Conservation (phyloP, 495 filamentous ascomycete species). For the Neurospora cerealis region DNA sequence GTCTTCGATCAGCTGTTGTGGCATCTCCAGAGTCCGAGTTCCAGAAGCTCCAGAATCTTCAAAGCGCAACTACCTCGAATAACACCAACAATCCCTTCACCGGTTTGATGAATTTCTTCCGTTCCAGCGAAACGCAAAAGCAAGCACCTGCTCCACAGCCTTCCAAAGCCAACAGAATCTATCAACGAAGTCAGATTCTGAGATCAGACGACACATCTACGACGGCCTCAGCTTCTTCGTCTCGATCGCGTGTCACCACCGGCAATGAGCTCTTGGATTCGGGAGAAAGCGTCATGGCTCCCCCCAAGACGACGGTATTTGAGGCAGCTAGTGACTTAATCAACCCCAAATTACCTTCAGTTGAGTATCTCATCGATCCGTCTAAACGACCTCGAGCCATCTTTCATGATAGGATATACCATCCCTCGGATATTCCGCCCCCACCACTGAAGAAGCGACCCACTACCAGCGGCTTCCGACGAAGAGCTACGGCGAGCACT, state of each 20-base stretch:
- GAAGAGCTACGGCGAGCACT: slow-evolving; percentile 9
- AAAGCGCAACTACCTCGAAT: slow-evolving; percentile 16
- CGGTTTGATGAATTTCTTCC: slow-evolving; percentile 56
- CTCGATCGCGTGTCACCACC: slow-evolving; percentile 28
- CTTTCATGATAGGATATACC: slow-evolving; percentile 94
- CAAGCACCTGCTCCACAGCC: slow-evolving; percentile 20
- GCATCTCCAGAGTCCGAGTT: slow-evolving; percentile 5
- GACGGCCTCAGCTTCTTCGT: slow-evolving; percentile 24
- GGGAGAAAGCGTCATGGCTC: slow-evolving; percentile 42
- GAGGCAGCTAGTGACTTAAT: slow-evolving; percentile 89
- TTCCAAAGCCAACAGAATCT: slow-evolving; percentile 56
- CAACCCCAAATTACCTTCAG: slow-evolving; percentile 75
- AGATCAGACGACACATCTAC: slow-evolving; percentile 31
- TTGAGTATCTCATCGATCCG: slow-evolving; percentile 73
- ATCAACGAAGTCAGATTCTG: slow-evolving; percentile 66
- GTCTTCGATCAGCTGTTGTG: slow-evolving; percentile 25
- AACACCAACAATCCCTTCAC: slow-evolving; percentile 41
- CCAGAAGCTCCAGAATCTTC: slow-evolving; percentile 12
- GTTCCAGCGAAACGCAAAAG: slow-evolving; percentile 27
- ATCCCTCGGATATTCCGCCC: slow-evolving; percentile 85
- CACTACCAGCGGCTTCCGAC: slow-evolving; percentile 26
- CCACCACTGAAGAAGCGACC: slow-evolving; percentile 55
- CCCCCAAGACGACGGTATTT: slow-evolving; percentile 88
- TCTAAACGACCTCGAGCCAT: slow-evolving; percentile 80
- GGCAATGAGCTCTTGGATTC: slow-evolving; percentile 36